phyloP scores from a whole-genome alignment of 1,139 yeast species.

The Yamadazyma songkhlaensis region DNA sequence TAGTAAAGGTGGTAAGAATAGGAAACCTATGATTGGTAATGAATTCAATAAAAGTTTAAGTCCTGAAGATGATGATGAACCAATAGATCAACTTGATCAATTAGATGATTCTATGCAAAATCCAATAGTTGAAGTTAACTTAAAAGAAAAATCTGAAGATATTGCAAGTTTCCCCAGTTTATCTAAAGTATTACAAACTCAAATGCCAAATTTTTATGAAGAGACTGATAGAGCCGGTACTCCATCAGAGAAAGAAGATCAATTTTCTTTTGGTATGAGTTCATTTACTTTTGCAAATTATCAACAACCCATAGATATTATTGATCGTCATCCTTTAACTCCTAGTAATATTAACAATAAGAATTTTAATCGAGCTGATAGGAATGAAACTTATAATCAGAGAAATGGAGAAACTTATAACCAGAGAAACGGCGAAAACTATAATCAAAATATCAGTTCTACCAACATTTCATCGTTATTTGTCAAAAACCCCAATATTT shows the following conservation, averaged over 20 bases:
- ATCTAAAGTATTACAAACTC: slow-evolving; percentile 27
- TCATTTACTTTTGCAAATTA: slow-evolving; percentile 26
- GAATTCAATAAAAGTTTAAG: slow-evolving; percentile 3
- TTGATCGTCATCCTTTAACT: slow-evolving; percentile 1
- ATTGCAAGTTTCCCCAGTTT: slow-evolving; percentile 13
- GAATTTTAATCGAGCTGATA: too few relatives aligned
- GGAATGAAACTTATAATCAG: too few relatives aligned
- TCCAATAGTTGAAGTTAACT: background rate
- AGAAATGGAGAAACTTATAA: too few relatives aligned
- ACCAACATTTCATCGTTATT: slow-evolving; percentile 22
- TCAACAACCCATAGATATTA: slow-evolving; percentile 1
- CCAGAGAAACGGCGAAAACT: too few relatives aligned
- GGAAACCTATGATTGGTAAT: background rate
- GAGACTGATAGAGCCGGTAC: background rate
- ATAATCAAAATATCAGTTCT: too few relatives aligned
- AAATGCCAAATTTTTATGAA: slow-evolving; percentile 4
- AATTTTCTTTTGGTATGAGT: slow-evolving; percentile 33
- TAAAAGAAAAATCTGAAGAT: background rate
- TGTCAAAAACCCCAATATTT: slow-evolving; percentile 14
- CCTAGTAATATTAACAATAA: slow-evolving; percentile 1
- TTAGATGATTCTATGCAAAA: background rate
- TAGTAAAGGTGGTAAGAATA: slow-evolving; percentile 46
- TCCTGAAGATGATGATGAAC: background rate
- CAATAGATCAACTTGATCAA: too few relatives aligned
- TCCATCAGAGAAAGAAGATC: slow-evolving; percentile 23